Base-by-base conservation (phyloP, 371 early-diverging fungal genomes). In the Entomophthora muscae region DNA sequence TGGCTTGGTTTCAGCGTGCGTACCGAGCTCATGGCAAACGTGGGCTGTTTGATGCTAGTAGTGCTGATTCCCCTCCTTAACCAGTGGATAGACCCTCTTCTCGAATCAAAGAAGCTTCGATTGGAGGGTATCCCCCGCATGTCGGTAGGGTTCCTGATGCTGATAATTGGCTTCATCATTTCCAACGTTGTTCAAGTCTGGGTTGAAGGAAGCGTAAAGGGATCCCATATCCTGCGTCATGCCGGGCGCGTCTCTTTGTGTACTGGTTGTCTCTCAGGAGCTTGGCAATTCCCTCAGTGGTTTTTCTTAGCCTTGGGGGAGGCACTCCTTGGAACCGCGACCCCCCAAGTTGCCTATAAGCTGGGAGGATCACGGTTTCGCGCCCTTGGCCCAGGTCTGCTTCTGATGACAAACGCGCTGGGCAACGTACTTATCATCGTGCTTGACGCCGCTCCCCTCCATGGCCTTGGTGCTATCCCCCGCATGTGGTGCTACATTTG, bases 251-350 rank as follows among this genome's bases (percentile, higher is more conserved):
- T 42, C 42, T 42, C 42, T 42, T 42, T 17, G 17, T 63, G 66
- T 52, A 27, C 27, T 33, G 52, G 55, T 57, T 74, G 73, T 66
- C 53, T 68, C 57, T 68, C 70, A 52, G 75, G 64, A 32, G 68
- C 76, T 62, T 72, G 68, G 72, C 81, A 82, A 69, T 23, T 83
- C 32, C 75, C 83, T 60, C 83, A 81, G 59, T 84, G 82, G 72
- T 70, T 84, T 67, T 2, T 85, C 62, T 64, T 86, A 27, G 75
- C 86, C n/a, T 65, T 75, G 52, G 84, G 79, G 42, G 89, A 86
- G 68, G 70, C 78, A 52, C 54, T 86, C 26, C 71, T 82, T 55
- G n/a, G 55, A n/a, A 27, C 27, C 10, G 27, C 55, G 5, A 27
- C 55, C 7, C 24, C 27, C 10, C 55, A 55, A 26, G n/a, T 55